Conservation (phyloP, 495 filamentous ascomycete species). For the Aspergillus avenaceus region DNA sequence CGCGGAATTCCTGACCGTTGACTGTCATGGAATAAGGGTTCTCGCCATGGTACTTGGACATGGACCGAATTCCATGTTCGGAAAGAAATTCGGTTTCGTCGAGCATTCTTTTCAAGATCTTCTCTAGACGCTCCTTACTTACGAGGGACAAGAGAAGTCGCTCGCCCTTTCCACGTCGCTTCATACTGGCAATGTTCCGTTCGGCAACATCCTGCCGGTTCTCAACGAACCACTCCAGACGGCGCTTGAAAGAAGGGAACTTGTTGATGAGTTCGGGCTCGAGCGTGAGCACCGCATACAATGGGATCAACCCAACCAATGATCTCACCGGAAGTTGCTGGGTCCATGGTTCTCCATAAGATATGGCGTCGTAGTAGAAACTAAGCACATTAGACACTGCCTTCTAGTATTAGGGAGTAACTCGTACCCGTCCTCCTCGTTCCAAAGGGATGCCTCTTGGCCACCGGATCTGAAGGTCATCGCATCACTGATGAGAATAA, state of each 20-base stretch:
- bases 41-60: constrained; percentile 90
- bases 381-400: constrained; percentile 22
- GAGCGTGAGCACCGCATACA: constrained; percentile 86
- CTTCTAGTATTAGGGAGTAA: not conserved
- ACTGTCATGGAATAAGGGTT: constrained; percentile 94
- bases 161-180: constrained; percentile 80
- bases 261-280: constrained; percentile 91
- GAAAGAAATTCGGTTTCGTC: constrained; percentile 91
- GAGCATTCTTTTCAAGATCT: constrained; percentile 86
- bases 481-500: constrained; percentile 94
- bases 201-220: constrained; percentile 80
- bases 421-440: constrained; percentile 73
- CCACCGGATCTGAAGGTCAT: constrained; percentile 85
- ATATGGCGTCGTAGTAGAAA: constrained; percentile 98
- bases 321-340: constrained; percentile 90
- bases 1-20: constrained; percentile 83
- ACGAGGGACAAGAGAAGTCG: constrained; percentile 82
- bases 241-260: constrained; percentile 89
- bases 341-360: constrained; percentile 86
- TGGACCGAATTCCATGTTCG: constrained; percentile 83
- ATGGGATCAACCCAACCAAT: constrained; percentile 86
- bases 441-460: constrained; percentile 86
- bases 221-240: constrained; percentile 88
- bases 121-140: constrained; percentile 78
- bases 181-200: constrained; percentile 89